Percentiles rank a stretch among this genome's conserved stretches.
Evolutionary conservation across 257 asterid genomes (phyloP).

Genomic region (Solanum tarijense): DNA sequence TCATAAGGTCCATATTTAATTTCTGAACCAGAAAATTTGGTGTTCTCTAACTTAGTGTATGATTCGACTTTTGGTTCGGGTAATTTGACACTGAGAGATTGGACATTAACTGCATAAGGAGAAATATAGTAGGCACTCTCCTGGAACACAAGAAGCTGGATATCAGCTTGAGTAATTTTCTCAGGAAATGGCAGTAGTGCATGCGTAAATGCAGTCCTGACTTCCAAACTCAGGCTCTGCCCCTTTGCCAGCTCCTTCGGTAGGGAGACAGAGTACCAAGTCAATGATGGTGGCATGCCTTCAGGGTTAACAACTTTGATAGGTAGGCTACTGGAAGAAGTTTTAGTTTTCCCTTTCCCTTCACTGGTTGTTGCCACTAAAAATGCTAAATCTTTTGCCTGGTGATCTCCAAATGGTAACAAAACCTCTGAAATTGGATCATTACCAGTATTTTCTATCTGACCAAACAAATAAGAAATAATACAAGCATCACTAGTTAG

Average conservation of each 20-base stretch:
- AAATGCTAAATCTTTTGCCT: constrained; percentile 54
- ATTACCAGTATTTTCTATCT: constrained; percentile 67
- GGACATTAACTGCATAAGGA: constrained; percentile 65
- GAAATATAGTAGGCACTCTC: constrained; percentile 82
- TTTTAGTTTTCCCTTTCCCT: constrained; percentile 67
- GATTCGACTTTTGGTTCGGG: constrained; percentile 88
- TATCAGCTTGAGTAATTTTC: constrained; percentile 84
- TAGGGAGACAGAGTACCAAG: constrained; percentile 69
- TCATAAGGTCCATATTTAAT: constrained; percentile 90
- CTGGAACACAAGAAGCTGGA: constrained; percentile 73
- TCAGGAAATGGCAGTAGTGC: constrained; percentile 76
- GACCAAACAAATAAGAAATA: constrained; percentile 1
- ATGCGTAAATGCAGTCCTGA: constrained; percentile 61
- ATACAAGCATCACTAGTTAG: neutral
- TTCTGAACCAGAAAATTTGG: constrained; percentile 85
- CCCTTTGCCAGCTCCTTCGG: constrained; percentile 71
- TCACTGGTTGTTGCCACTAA: constrained; percentile 37
- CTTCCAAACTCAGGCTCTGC: constrained; percentile 58
- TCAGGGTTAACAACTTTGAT: constrained; percentile 40
- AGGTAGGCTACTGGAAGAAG: constrained; percentile 38
- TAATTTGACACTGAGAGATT: constrained; percentile 63
- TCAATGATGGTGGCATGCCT: constrained; percentile 53
- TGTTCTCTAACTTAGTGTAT: constrained; percentile 74
- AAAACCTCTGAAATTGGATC: constrained; percentile 49
- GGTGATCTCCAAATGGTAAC: constrained; percentile 59